A percentile compares a stretch with the other conserved stretches of the same genome.
Evolutionary conservation across 2,329 filamentous ascomycete species (phyloP).

Genomic region (Graphium sp.): DNA sequence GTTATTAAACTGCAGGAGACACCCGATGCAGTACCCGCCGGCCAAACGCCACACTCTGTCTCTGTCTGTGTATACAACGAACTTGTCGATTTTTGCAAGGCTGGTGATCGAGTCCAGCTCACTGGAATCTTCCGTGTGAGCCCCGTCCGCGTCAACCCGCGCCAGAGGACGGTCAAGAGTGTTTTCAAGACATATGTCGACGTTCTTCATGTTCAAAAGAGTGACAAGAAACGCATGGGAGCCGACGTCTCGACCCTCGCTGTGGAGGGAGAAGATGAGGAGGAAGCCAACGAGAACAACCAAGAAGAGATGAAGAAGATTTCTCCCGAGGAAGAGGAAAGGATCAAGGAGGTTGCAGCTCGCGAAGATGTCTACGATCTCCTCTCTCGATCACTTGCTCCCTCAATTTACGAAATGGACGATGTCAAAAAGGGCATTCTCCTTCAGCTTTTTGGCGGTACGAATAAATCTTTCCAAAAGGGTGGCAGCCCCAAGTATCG

Average conservation of each 20-base stretch:
- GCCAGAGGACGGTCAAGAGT: slow-evolving; percentile 81
- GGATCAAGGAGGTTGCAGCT: slow-evolving; percentile 65
- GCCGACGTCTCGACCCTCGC: slow-evolving; percentile 81
- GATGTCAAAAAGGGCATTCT: slow-evolving; percentile 98
- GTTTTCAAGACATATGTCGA: slow-evolving; percentile 98
- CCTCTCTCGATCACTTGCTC: slow-evolving; percentile 75
- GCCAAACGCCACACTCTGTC: slow-evolving; percentile 93
- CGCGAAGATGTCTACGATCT: slow-evolving; percentile 87
- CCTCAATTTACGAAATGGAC: slow-evolving; percentile 94
- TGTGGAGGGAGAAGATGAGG: slow-evolving; percentile 49
- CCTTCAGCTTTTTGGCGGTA: slow-evolving; percentile 89
- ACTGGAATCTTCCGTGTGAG: slow-evolving; percentile 95
- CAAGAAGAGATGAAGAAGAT: slow-evolving; percentile 66
- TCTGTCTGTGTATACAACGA: slow-evolving; percentile 95
- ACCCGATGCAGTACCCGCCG: slow-evolving; percentile 82
- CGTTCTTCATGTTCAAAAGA: slow-evolving; percentile 87
- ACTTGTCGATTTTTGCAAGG: slow-evolving; percentile 93
- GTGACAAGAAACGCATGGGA: slow-evolving; percentile 87
- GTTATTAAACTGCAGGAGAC: slow-evolving; percentile 98
- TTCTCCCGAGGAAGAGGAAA: slow-evolving; percentile 70
- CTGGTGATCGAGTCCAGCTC: slow-evolving; percentile 86
- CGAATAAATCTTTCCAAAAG: slow-evolving; percentile 95
- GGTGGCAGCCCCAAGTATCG: slow-evolving; percentile 90
- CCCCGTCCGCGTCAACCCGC: slow-evolving; percentile 83
- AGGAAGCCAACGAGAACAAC: slow-evolving; percentile 29